Evolutionary conservation across 495 filamentous ascomycete genomes (phyloP).

Genomic region (Hypomontagnella monticulosa): DNA sequence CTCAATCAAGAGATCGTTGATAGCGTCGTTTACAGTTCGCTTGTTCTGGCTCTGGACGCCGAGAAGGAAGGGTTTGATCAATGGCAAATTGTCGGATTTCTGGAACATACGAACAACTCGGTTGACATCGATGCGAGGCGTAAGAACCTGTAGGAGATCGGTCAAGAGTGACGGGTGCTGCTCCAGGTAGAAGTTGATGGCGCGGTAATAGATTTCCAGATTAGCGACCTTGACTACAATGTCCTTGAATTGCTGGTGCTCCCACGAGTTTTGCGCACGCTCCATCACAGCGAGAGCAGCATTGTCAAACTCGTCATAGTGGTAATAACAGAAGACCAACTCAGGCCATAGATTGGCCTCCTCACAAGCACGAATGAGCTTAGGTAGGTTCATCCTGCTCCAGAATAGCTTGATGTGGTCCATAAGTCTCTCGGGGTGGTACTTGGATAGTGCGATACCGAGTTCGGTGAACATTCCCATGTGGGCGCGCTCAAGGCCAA

Average conservation of each 20-base stretch:
- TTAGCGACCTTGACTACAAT: constrained; percentile 98
- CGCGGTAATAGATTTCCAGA: constrained; percentile 98
- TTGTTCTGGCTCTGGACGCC: constrained; percentile 99
- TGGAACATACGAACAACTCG: constrained; percentile 98
- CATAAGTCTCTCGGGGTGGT: constrained; percentile 96
- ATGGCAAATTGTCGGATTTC: constrained; percentile 95
- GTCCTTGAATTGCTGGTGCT: constrained; percentile 99
- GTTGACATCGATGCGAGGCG: constrained; percentile 95
- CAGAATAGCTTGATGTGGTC: constrained; percentile 99
- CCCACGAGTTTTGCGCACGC: constrained; percentile 97
- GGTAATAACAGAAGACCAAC: constrained; percentile 97
- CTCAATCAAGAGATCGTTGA: constrained; percentile 98
- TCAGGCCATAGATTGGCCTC: constrained; percentile 98
- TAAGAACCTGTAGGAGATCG: constrained; percentile 91
- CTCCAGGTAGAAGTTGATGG: constrained; percentile 97
- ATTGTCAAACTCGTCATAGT: constrained; percentile 99
- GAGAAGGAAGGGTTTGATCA: constrained; percentile 99
- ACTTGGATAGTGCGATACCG: constrained; percentile 94
- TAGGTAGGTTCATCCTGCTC: constrained; percentile 97
- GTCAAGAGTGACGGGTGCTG: constrained; percentile 95
- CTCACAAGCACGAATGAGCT: constrained; percentile 95
- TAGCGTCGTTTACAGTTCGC: constrained; percentile 95
- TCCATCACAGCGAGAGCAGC: constrained; percentile 99
- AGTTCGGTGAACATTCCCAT: constrained; percentile 97
- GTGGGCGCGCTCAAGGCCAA: constrained; percentile 85